phyloP scores from a whole-genome alignment of 202 grass and related monocot species.

The Alloteropsis angusta region DNA sequence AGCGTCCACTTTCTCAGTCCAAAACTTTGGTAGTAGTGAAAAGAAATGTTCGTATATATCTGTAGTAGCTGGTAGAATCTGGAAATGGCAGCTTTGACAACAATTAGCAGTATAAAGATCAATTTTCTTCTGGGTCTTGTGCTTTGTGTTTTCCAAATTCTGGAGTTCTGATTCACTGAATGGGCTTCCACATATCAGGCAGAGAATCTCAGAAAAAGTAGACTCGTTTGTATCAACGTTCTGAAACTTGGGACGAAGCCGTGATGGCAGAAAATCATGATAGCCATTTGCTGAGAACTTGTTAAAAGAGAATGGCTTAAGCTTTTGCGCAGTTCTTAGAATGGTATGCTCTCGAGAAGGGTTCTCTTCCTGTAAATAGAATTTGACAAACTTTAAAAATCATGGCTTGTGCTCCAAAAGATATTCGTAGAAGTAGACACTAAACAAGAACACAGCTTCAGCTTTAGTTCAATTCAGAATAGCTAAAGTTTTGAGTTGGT shows the following conservation, averaged over 20 bases:
- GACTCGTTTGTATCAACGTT: constrained; percentile 46
- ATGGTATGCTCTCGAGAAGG: constrained; percentile 85
- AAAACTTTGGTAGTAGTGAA: constrained; percentile 60
- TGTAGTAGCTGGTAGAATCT: constrained; percentile 61
- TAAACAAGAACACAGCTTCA: neutral
- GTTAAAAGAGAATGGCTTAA: constrained; percentile 87
- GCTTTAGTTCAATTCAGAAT: neutral
- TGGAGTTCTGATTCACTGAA: constrained; percentile 72
- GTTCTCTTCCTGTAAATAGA: constrained; percentile 70
- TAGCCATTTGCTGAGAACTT: constrained; percentile 76
- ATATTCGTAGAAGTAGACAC: neutral
- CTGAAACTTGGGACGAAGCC: constrained; percentile 79
- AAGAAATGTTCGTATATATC: constrained; percentile 45
- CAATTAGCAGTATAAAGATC: constrained; percentile 52
- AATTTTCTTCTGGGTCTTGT: constrained; percentile 30
- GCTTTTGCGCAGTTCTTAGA: constrained; percentile 91
- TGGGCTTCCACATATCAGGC: constrained; percentile 58
- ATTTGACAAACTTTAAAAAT: constrained; percentile 1
- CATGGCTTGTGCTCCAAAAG: neutral
- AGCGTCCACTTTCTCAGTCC: constrained; percentile 43
- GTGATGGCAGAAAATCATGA: constrained; percentile 72
- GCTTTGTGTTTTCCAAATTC: constrained; percentile 48
- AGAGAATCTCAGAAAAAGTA: constrained; percentile 56
- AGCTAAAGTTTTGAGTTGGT: neutral
- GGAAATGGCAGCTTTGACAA: constrained; percentile 76